Percentiles rank a stretch among this genome's conserved stretches.
These are phyloP conservation scores for Hanseniaspora clermontiae DNA, from an alignment of 805 yeast species.

Conservation along the genomic window DNA sequence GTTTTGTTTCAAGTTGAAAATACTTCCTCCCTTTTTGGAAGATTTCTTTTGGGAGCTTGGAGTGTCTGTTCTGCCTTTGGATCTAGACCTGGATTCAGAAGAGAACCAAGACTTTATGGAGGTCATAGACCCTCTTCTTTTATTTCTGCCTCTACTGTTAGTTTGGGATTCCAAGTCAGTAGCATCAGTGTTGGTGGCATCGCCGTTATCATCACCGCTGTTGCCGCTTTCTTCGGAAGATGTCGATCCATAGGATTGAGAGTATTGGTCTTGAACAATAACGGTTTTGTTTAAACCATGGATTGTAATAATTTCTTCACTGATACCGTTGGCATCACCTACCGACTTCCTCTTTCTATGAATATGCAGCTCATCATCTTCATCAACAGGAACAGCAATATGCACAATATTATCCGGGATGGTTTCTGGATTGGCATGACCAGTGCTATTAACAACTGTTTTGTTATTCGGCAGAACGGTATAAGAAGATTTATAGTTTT, in stretches of 20 bases:
- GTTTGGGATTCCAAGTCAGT: conserved; percentile 8
- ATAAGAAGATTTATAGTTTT: conserved; percentile 8
- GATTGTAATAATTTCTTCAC: conserved; percentile 13
- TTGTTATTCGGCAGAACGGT: conserved; percentile 7
- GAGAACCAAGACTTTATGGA: conserved; percentile 12
- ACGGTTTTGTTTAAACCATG: conserved; percentile 13
- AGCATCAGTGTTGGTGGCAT: background rate
- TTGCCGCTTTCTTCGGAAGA: conserved; percentile 2
- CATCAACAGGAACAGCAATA: conserved; percentile 7
- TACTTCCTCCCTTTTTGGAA: background rate
- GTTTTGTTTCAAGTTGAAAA: background rate
- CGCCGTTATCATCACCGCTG: background rate
- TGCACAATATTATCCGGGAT: background rate
- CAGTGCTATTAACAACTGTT: background rate
- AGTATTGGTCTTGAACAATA: conserved; percentile 11
- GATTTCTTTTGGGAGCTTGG: background rate
- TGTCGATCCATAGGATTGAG: conserved; percentile 9
- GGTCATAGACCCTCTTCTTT: conserved; percentile 12
- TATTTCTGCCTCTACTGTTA: conserved; percentile 7
- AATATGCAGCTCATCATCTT: conserved; percentile 10
- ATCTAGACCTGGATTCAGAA: conserved; percentile 8
- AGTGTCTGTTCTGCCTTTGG: background rate
- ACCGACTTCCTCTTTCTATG: conserved; percentile 5
- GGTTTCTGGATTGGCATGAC: background rate
- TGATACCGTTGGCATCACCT: conserved; percentile 11